These are phyloP conservation scores for Tolypocladium amazonense DNA, from an alignment of 2,329 filamentous ascomycete species.

Conservation along the genomic window DNA sequence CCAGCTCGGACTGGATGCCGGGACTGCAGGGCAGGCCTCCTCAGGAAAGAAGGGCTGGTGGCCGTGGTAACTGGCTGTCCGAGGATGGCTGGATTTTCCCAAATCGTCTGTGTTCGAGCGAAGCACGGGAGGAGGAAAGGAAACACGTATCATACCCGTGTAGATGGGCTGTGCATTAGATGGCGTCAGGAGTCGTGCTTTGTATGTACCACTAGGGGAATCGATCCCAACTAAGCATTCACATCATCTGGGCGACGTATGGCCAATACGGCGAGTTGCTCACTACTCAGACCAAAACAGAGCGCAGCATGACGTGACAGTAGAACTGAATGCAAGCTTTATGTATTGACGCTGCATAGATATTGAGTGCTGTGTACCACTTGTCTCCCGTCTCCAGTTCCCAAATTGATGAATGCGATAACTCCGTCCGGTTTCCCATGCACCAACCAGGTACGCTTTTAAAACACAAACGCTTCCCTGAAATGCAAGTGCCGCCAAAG, in stretches of 20 bases:
- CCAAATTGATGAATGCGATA: neutral
- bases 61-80: conserved; percentile 22
- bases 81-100: neutral
- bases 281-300: neutral
- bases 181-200: conserved; percentile 28
- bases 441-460: conserved; percentile 6
- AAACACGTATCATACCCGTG: conserved; percentile 30
- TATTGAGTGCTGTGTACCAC: neutral
- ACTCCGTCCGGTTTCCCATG: neutral
- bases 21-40: conserved; percentile 9
- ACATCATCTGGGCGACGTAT: neutral
- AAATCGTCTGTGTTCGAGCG: conserved; percentile 1
- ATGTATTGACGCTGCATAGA: neutral
- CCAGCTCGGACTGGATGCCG: conserved; percentile 30
- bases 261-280: neutral
- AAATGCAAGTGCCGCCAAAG: neutral
- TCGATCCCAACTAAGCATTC: conserved; percentile 4
- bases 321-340: neutral
- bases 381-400: neutral
- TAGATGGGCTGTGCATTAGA: conserved; percentile 34
- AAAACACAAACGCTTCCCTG: conserved; percentile 3
- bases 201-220: conserved; percentile 19
- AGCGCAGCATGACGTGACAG: neutral
- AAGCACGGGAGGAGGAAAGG: conserved; percentile 4
- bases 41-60: conserved; percentile 39